Evolutionary conservation across 2,329 filamentous ascomycete species (phyloP).

Genomic region (Colletotrichum limetticola): DNA sequence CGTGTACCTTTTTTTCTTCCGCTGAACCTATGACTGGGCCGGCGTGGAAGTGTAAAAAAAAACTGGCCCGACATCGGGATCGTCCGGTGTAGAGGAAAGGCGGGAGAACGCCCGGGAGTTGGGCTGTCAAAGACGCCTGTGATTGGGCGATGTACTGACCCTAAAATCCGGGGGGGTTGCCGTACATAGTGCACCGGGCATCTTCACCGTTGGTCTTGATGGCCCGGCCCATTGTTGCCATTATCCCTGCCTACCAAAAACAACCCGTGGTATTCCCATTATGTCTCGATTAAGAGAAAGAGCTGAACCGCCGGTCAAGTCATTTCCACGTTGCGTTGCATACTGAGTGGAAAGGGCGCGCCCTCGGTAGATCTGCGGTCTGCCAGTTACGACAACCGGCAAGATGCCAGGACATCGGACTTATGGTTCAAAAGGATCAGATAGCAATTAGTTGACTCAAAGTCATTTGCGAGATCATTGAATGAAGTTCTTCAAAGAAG

Average conservation of each 20-base stretch:
- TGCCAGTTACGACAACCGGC: neutral
- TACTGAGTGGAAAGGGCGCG: constrained; percentile 5
- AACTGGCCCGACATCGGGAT: constrained; percentile 34
- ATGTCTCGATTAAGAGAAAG: neutral
- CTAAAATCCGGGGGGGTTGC: constrained; percentile 24
- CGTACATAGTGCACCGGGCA: neutral
- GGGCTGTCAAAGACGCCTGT: neutral
- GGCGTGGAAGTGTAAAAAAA: constrained; percentile 13
- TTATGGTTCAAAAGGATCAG: neutral
- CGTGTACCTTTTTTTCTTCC: neutral
- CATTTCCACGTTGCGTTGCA: neutral
- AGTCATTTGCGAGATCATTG: neutral
- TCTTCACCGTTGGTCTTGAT: neutral
- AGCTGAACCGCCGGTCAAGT: neutral
- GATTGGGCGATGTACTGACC: neutral
- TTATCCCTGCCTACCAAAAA: neutral
- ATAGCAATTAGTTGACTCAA: neutral
- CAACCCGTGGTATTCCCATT: neutral
- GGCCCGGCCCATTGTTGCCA: neutral
- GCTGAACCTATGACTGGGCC: constrained; percentile 16
- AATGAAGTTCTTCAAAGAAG: neutral
- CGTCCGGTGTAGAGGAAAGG: constrained; percentile 20
- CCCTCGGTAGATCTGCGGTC: neutral
- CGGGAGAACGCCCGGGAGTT: constrained; percentile 23
- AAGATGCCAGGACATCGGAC: neutral